Conservation (phyloP, 371 early-diverging fungal species). For the Mucor plumbeus region DNA sequence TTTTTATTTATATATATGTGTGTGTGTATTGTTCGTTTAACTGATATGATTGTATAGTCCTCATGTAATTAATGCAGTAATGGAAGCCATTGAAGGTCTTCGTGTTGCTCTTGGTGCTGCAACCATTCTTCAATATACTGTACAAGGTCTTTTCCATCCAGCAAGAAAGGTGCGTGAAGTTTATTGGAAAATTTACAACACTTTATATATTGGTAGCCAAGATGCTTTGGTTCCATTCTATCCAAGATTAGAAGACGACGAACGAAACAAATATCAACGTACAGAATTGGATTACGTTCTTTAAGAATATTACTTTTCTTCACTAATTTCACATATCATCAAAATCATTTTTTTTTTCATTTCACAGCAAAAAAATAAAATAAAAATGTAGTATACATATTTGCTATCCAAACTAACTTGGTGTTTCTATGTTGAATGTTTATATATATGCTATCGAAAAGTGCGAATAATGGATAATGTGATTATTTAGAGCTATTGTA, state of each 20-base stretch:
- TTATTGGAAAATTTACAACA: conserved; percentile 98
- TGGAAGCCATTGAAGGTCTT: conserved; percentile 95
- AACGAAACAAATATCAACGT: conserved; percentile 73
- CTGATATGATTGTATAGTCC: conserved; percentile 56
- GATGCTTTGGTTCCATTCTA: conserved; percentile 91
- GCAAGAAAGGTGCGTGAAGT: conserved; percentile 95
- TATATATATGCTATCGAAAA: no score
- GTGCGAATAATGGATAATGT: no score
- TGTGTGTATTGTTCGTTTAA: neutral
- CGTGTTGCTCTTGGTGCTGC: conserved; percentile 90
- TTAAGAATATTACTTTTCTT: conserved; percentile 27
- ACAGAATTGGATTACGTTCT: conserved; percentile 72
- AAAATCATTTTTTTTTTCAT: no score
- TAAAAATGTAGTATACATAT: neutral
- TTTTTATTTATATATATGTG: neutral
- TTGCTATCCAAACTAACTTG: neutral
- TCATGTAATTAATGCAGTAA: conserved; percentile 96
- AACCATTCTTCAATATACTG: conserved; percentile 83
- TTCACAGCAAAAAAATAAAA: neutral
- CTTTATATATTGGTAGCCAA: conserved; percentile 91
- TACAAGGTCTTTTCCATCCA: conserved; percentile 98
- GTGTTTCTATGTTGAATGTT: no score
- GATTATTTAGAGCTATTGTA: no score
- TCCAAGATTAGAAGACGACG: conserved; percentile 88
- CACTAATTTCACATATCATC: neutral